Conservation (phyloP, 208 protist species). For the Leishmania lainsoni region DNA sequence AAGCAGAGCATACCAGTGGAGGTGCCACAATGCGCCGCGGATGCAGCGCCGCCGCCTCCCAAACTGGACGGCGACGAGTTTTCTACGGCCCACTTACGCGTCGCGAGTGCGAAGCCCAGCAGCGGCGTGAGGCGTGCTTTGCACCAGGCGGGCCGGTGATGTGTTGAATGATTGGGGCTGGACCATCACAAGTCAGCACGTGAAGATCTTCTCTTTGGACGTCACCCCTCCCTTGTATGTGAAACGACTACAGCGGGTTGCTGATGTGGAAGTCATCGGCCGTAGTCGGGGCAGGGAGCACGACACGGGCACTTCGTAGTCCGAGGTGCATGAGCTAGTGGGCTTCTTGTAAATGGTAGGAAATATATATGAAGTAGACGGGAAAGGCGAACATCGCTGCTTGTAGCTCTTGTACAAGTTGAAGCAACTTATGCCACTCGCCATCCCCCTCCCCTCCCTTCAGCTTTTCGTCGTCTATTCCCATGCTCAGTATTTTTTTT, state of each 20-base stretch:
- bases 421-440: no score
- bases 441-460: not conserved
- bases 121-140: slow-evolving; percentile 20
- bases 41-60: not conserved
- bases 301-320: not conserved
- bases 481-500: not conserved
- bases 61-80: not conserved
- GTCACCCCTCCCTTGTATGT: slow-evolving; percentile 67
- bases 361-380: not conserved
- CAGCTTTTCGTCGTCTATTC: not conserved
- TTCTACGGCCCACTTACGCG: slow-evolving; percentile 20
- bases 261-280: slow-evolving; percentile 21
- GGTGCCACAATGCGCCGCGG: not conserved
- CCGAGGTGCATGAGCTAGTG: not conserved
- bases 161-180: slow-evolving; percentile 81
- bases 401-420: not conserved
- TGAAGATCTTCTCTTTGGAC: slow-evolving; percentile 79
- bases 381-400: not conserved
- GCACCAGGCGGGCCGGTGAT: slow-evolving; percentile 28
- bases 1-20: not conserved
- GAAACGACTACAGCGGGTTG: slow-evolving; percentile 51
- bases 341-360: not conserved
- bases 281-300: slow-evolving; percentile 12
- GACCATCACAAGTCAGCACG: slow-evolving; percentile 57
- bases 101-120: slow-evolving; percentile 24